A percentile compares a stretch with the other conserved stretches of the same genome.
Evolutionary conservation across 2,329 filamentous ascomycete species (phyloP).

Genomic region (Colletotrichum sp.): DNA sequence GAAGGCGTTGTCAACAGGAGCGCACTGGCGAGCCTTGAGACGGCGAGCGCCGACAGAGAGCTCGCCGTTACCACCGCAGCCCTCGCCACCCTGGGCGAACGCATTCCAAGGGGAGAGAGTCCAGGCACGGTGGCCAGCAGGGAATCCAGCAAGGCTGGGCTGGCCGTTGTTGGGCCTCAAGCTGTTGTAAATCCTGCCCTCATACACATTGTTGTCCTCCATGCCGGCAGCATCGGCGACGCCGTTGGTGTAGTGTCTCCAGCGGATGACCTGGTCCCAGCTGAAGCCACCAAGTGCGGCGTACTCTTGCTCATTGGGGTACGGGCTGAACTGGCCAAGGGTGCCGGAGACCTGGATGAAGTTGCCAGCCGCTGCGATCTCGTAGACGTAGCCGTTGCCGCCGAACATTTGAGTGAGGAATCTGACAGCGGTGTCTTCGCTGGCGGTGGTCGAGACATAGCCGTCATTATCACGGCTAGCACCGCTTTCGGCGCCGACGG

Average conservation of each 20-base stretch:
- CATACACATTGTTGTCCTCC: not conserved
- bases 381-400: not conserved
- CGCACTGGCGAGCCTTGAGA: not conserved
- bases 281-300: not conserved
- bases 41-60: not conserved
- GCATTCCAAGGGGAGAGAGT: not conserved
- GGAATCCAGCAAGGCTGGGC: not conserved
- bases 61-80: not conserved
- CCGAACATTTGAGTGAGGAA: not conserved
- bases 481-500: not conserved
- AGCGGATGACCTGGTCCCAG: not conserved
- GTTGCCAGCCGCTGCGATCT: not conserved
- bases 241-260: not conserved
- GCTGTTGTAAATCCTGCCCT: not conserved
- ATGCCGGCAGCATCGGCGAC: not conserved
- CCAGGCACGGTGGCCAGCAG: not conserved
- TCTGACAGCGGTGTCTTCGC: not conserved
- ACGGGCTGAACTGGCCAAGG: not conserved
- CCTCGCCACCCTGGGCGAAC: not conserved
- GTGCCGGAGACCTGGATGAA: not conserved
- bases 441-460: not conserved
- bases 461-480: not conserved
- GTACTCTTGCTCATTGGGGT: not conserved
- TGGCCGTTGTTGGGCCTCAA: not conserved
- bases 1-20: not conserved